phyloP scores from a whole-genome alignment of 352 stramenopile genomes.

The Globisporangium splendens region DNA sequence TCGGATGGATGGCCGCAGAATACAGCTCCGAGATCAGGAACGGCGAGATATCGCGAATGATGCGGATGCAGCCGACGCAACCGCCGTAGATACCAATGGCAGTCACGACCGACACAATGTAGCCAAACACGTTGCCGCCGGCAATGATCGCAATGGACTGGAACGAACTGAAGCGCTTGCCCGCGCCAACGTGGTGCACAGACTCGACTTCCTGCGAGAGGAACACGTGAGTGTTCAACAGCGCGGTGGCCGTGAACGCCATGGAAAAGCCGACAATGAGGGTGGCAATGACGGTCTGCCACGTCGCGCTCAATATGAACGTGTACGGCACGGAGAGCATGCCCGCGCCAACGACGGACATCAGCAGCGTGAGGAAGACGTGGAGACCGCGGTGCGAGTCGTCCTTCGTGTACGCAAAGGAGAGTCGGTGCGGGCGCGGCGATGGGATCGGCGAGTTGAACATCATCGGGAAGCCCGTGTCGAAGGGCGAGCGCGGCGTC shows the following conservation, averaged over 20 bases:
- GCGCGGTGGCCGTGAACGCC: constrained; percentile 49
- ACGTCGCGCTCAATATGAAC: constrained; percentile 50
- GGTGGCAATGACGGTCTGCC: constrained; percentile 36
- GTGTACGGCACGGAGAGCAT: constrained; percentile 74
- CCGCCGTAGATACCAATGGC: constrained; percentile 66
- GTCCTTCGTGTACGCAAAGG: constrained; percentile 34
- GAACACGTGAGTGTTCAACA: constrained; percentile 57
- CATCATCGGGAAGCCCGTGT: constrained; percentile 68
- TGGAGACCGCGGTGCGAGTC: constrained; percentile 10
- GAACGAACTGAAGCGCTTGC: constrained; percentile 55
- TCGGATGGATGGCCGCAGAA: constrained; percentile 3
- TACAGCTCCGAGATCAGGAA: constrained; percentile 43
- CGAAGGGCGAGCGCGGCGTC: constrained; percentile 57
- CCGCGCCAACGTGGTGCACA: constrained; percentile 39
- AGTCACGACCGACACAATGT: constrained; percentile 63
- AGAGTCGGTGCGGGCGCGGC: constrained; percentile 47
- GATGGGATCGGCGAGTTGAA: constrained; percentile 55
- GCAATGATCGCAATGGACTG: constrained; percentile 59
- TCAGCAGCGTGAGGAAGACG: constrained; percentile 75
- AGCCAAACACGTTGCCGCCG: constrained; percentile 43
- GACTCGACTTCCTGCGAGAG: constrained; percentile 43
- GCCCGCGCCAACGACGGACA: constrained; percentile 70
- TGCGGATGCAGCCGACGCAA: constrained; percentile 68
- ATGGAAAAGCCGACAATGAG: constrained; percentile 48
- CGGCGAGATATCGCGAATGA: constrained; percentile 61